A percentile compares a stretch with the other conserved stretches of the same genome.
These are phyloP conservation scores for Sphagnum tenellum DNA, from an alignment of 225 moss, liverwort and hornwort species.

Conservation along the genomic window DNA sequence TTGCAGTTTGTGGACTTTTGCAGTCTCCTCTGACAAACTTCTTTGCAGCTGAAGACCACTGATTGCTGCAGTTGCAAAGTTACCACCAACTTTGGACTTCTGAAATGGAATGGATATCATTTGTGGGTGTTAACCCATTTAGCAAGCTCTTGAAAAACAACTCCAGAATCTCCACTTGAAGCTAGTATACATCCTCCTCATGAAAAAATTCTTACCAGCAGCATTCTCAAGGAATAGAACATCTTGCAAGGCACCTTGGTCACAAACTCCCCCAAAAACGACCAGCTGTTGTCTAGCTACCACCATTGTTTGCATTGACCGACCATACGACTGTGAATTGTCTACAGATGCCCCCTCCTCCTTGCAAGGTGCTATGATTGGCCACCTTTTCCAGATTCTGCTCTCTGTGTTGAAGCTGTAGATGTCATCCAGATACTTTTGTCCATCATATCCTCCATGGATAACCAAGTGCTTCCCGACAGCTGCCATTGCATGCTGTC, in stretches of 20 bases:
- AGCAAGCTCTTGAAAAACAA: background rate
- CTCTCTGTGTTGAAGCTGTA: constrained; percentile 61
- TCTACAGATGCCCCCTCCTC: constrained; percentile 9
- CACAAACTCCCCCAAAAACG: constrained; percentile 84
- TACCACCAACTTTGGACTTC: background rate
- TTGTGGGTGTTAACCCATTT: background rate
- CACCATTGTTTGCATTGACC: constrained; percentile 94
- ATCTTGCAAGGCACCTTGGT: constrained; percentile 64
- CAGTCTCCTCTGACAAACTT: constrained; percentile 43
- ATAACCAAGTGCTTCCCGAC: constrained; percentile 79
- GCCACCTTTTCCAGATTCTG: constrained; percentile 57
- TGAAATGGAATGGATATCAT: background rate
- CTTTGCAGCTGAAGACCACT: constrained; percentile 62
- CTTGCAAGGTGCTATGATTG: constrained; percentile 32
- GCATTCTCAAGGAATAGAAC: constrained; percentile 77
- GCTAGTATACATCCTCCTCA: background rate
- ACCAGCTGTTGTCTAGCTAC: constrained; percentile 58
- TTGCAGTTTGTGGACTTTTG: constrained; percentile 52
- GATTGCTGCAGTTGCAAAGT: constrained; percentile 26
- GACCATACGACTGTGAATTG: constrained; percentile 33
- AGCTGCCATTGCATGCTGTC: constrained; percentile 66
- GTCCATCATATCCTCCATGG: constrained; percentile 78
- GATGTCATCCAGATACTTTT: constrained; percentile 62
- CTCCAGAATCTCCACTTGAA: too few relatives aligned
- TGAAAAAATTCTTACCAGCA: constrained; percentile 40